Percentiles rank a stretch among this genome's conserved stretches.
Conservation (phyloP, 164 flowering plant genomes). For the Nymphaea colorata region DNA sequence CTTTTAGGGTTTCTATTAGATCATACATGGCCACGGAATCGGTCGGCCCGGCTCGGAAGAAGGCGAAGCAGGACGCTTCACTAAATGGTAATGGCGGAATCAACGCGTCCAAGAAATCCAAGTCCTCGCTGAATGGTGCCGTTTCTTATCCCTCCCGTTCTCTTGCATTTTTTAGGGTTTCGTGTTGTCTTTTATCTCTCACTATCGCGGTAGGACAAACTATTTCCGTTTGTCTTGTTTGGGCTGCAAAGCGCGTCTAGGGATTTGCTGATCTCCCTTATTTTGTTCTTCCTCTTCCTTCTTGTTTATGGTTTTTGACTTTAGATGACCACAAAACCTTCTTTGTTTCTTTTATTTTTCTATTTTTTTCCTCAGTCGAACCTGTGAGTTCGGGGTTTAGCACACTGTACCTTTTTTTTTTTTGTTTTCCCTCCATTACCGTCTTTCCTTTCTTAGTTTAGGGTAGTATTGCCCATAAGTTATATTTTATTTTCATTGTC, state of each 20-base stretch:
- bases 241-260: too few species aligned
- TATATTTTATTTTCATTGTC: too few species aligned
- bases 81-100: slow-evolving; percentile 24
- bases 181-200: not conserved
- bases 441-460: not conserved
- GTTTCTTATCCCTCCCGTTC: not conserved
- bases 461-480: not conserved
- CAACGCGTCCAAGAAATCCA: slow-evolving; percentile 7
- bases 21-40: slow-evolving; percentile 9
- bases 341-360: too few species aligned
- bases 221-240: not conserved
- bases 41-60: slow-evolving; percentile 19
- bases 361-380: too few species aligned
- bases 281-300: too few species aligned
- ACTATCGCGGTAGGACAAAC: not conserved
- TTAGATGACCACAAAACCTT: too few species aligned
- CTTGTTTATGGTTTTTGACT: too few species aligned
- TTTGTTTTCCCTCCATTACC: not conserved
- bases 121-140: not conserved
- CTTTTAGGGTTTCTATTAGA: not conserved
- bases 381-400: too few species aligned
- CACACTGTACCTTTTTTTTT: too few species aligned
- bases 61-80: slow-evolving; percentile 16
- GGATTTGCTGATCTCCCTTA: too few species aligned
- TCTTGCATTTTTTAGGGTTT: not conserved